These are phyloP conservation scores for Cyberlindnera bimundalis DNA, from an alignment of 805 yeast genomes.

Conservation along the genomic window DNA sequence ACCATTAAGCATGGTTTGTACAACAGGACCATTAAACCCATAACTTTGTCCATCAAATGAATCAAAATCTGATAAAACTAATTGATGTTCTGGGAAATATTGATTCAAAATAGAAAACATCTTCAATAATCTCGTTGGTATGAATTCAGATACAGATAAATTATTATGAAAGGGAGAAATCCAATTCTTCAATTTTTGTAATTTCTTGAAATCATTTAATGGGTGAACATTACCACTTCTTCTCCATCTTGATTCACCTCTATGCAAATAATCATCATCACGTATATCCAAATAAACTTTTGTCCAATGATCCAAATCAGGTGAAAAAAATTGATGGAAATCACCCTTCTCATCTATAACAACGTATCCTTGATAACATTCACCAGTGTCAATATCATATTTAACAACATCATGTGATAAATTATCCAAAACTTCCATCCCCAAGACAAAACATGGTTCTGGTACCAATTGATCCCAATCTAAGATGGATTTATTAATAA, in stretches of 20 bases:
- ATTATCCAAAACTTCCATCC: constrained; percentile 81
- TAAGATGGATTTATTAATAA: constrained; percentile 72
- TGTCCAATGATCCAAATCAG: constrained; percentile 56
- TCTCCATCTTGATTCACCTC: constrained; percentile 6
- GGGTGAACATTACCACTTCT: constrained; percentile 44
- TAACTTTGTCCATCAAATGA: constrained; percentile 33
- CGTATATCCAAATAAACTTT: constrained; percentile 49
- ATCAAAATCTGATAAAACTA: constrained; percentile 69
- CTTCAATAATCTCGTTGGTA: constrained; percentile 73
- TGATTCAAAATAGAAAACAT: constrained; percentile 59
- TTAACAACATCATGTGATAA: constrained; percentile 78
- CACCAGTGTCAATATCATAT: constrained; percentile 62
- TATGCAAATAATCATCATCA: constrained; percentile 5
- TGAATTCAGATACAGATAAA: constrained; percentile 64
- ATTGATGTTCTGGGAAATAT: constrained; percentile 70
- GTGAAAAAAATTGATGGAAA: constrained; percentile 67
- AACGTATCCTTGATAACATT: constrained; percentile 77
- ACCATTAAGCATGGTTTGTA: constrained; percentile 68
- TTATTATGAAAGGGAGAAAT: constrained; percentile 65
- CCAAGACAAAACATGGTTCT: constrained; percentile 74
- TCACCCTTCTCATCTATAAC: constrained; percentile 70
- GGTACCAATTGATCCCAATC: constrained; percentile 61
- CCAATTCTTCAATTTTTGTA: constrained; percentile 42
- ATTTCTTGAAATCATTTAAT: constrained; percentile 43
- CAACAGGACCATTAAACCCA: constrained; percentile 75